These are phyloP conservation scores for Danielia oregonensis DNA, from an alignment of 805 yeast genomes.

Conservation along the genomic window DNA sequence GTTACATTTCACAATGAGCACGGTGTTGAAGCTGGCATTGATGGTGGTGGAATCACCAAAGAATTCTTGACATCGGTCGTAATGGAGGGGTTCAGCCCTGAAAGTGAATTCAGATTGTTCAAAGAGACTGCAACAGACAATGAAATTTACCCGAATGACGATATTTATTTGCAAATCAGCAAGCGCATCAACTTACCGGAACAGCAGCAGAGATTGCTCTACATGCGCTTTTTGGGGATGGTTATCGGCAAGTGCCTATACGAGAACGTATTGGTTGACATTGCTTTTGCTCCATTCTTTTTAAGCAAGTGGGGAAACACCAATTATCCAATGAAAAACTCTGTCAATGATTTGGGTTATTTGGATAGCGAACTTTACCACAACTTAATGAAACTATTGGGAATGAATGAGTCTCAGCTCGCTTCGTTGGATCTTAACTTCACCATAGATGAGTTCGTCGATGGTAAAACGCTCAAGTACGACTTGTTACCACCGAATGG, in stretches of 20 bases:
- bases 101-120: constrained; percentile 28
- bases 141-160: constrained; percentile 73
- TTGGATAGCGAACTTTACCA: constrained; percentile 66
- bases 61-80: constrained; percentile 78
- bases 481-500: constrained; percentile 63
- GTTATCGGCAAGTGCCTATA: constrained; percentile 86
- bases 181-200: constrained; percentile 28
- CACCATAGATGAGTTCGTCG: constrained; percentile 51
- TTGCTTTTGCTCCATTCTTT: constrained; percentile 83
- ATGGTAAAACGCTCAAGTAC: constrained; percentile 36
- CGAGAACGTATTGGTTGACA: constrained; percentile 76
- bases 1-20: constrained; percentile 69
- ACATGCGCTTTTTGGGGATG: constrained; percentile 68
- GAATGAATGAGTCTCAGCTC: constrained; percentile 53
- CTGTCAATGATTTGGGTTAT: constrained; percentile 75
- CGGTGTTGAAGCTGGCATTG: constrained; percentile 86
- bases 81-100: constrained; percentile 57
- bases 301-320: constrained; percentile 59
- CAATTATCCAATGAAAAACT: constrained; percentile 42
- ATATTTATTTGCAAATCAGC: constrained; percentile 34
- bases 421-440: constrained; percentile 62
- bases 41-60: constrained; percentile 95
- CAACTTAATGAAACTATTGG: constrained; percentile 59
- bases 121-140: constrained; percentile 44
- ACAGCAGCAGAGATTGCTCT: constrained; percentile 23